These are phyloP conservation scores for Dictyostelium purpureum DNA, from an alignment of 78 protist species.

Conservation along the genomic window DNA sequence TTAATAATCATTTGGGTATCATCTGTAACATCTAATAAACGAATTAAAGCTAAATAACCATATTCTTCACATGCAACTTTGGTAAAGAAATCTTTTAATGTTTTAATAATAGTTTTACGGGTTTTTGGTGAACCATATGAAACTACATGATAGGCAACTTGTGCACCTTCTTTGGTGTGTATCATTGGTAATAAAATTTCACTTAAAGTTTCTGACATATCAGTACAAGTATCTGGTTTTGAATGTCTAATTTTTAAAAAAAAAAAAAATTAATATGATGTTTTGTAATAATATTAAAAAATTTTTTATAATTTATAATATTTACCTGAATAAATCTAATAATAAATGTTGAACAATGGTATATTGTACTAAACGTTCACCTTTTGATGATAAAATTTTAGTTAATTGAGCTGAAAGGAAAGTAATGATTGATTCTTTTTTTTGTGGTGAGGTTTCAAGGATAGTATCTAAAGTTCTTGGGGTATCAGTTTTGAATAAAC, in stretches of 20 bases:
- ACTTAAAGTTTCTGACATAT: conserved; percentile 66
- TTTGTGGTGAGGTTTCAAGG: conserved; percentile 11
- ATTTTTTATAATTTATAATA: not conserved
- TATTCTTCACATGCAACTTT: conserved; percentile 58
- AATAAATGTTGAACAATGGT: conserved; percentile 53
- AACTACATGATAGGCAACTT: conserved; percentile 25
- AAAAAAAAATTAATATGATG: not conserved
- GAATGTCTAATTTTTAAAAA: not conserved
- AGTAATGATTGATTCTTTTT: conserved; percentile 35
- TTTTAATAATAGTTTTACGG: conserved; percentile 72
- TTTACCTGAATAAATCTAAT: conserved; percentile 9
- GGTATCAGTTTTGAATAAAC: conserved; percentile 47
- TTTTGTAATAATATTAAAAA: not conserved
- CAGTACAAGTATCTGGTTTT: conserved; percentile 22
- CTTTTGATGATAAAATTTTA: conserved; percentile 38
- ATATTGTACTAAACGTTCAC: conserved; percentile 30
- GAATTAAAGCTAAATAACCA: conserved; percentile 44
- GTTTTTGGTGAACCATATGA: conserved; percentile 57
- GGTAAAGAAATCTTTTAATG: conserved; percentile 69
- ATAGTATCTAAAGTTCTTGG: conserved; percentile 42
- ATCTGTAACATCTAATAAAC: conserved; percentile 78
- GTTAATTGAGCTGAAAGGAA: conserved; percentile 3
- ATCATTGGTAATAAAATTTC: conserved; percentile 54
- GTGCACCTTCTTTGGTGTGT: conserved; percentile 83
- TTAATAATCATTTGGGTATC: conserved; percentile 80